Conservation (phyloP, 495 filamentous ascomycete genomes). For the Hypoxylon cercidicola region DNA sequence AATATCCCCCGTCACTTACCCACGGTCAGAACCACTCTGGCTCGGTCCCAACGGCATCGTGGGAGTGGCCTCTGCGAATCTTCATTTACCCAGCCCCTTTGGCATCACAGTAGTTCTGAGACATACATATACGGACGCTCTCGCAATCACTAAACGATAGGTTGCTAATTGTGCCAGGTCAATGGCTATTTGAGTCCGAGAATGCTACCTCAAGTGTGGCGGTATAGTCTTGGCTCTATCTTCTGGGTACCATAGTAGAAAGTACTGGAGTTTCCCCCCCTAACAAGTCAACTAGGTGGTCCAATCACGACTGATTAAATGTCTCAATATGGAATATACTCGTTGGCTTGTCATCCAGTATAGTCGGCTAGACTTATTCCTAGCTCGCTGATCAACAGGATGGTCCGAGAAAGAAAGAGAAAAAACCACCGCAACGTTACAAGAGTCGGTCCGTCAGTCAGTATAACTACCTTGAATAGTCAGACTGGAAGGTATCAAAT, state of each 20-base stretch:
- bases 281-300: neutral
- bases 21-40: neutral
- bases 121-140: neutral
- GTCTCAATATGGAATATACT: constrained; percentile 20
- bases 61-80: neutral
- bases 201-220: constrained; percentile 12
- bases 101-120: neutral
- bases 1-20: neutral
- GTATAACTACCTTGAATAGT: neutral
- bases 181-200: neutral
- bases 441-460: neutral
- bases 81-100: constrained; percentile 9
- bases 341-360: neutral
- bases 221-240: constrained; percentile 1
- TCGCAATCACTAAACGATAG: constrained; percentile 1
- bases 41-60: neutral
- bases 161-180: constrained; percentile 3
- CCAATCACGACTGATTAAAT: constrained; percentile 17
- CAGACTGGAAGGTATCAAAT: neutral
- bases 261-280: neutral
- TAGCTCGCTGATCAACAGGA: neutral
- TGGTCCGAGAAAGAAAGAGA: neutral
- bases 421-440: neutral
- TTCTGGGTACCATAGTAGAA: no score
- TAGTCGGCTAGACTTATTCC: neutral